phyloP scores from a whole-genome alignment of 1,284 basidiomycete species.

The Leccinum pallidistipes region DNA sequence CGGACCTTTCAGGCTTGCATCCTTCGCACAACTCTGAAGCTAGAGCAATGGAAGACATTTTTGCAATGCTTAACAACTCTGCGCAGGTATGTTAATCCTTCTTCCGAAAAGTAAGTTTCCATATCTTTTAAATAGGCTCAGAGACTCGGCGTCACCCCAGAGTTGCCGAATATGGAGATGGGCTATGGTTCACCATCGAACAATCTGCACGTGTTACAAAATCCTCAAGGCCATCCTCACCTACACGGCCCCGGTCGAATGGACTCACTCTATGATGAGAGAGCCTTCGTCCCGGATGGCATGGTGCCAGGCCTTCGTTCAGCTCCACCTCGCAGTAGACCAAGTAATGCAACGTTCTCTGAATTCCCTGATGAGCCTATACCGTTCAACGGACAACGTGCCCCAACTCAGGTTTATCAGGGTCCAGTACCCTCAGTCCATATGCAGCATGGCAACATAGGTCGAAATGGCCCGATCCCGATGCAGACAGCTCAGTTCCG shows the following conservation, averaged over 20 bases:
- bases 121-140: slow-evolving; percentile 27
- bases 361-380: slow-evolving; percentile 63
- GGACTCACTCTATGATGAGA: slow-evolving; percentile 72
- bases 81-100: slow-evolving; percentile 27
- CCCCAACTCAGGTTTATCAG: slow-evolving; percentile 55
- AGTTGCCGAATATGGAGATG: slow-evolving; percentile 25
- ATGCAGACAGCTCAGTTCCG: slow-evolving; percentile 67
- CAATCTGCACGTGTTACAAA: slow-evolving; percentile 35
- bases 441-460: slow-evolving; percentile 47
- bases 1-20: slow-evolving; percentile 41
- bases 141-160: slow-evolving; percentile 24
- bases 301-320: slow-evolving; percentile 80
- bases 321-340: slow-evolving; percentile 58
- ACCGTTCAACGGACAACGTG: slow-evolving; percentile 58
- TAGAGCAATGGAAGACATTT: slow-evolving; percentile 71
- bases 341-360: slow-evolving; percentile 53
- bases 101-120: background rate
- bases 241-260: slow-evolving; percentile 45
- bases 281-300: slow-evolving; percentile 77
- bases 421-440: slow-evolving; percentile 51
- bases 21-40: slow-evolving; percentile 44
- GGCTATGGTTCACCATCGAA: slow-evolving; percentile 27
- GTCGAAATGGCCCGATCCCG: slow-evolving; percentile 53
- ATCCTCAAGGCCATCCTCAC: slow-evolving; percentile 47
- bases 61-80: slow-evolving; percentile 46